Percentiles rank a stretch among this genome's conserved stretches.
These are phyloP conservation scores for Aspergillus pseudonomiae DNA, from an alignment of 2,329 filamentous ascomycete species.

Conservation along the genomic window DNA sequence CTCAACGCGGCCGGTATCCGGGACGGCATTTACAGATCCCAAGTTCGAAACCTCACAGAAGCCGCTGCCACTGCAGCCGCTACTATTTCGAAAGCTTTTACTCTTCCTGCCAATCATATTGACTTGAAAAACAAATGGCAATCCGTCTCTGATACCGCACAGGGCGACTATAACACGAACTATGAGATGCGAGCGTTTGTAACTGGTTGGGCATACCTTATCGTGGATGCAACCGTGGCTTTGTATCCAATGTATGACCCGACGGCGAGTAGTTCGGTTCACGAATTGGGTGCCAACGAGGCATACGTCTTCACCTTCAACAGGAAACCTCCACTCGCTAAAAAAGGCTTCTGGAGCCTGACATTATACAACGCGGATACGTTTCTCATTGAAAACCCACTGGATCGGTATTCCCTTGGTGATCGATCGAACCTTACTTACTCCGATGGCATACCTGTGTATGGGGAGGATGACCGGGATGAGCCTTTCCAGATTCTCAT, in stretches of 20 bases:
- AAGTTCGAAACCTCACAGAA: not conserved
- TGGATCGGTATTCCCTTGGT: slow-evolving; percentile 27
- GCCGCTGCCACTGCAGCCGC: too few relatives aligned
- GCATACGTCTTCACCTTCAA: slow-evolving; percentile 26
- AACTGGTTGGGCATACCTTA: too few relatives aligned
- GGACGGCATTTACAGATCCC: not conserved
- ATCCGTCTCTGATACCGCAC: too few relatives aligned
- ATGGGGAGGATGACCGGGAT: slow-evolving; percentile 10
- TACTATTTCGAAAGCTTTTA: too few relatives aligned
- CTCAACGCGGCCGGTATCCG: not conserved
- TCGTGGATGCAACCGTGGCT: too few relatives aligned
- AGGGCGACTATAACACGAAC: too few relatives aligned
- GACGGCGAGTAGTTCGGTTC: too few relatives aligned
- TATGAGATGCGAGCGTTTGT: too few relatives aligned
- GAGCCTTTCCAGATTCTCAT: slow-evolving; percentile 30
- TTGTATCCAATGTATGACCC: too few relatives aligned
- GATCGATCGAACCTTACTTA: slow-evolving; percentile 31
- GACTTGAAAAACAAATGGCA: too few relatives aligned
- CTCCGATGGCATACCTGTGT: slow-evolving; percentile 23
- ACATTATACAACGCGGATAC: slow-evolving; percentile 27
- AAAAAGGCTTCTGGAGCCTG: slow-evolving; percentile 32
- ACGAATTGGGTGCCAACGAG: slow-evolving; percentile 13
- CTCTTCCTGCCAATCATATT: too few relatives aligned
- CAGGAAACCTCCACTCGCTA: slow-evolving; percentile 23
- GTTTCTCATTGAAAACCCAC: slow-evolving; percentile 28